phyloP scores from a whole-genome alignment of 306 rosid species.

The Ormosia semicastrata region DNA sequence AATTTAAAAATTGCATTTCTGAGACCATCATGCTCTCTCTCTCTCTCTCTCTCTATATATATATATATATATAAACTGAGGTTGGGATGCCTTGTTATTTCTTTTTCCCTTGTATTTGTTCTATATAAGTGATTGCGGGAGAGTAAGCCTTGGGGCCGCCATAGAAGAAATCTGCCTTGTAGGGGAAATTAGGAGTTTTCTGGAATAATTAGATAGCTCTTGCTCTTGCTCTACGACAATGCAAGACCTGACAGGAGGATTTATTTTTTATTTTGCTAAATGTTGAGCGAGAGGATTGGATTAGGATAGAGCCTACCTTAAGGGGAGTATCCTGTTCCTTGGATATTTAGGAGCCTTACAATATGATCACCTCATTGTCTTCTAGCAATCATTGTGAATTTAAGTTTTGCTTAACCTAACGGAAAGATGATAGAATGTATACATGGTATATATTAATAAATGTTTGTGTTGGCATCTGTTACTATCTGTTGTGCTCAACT shows the following conservation, averaged over 20 bases:
- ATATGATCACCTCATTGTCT: not conserved
- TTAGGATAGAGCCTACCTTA: not conserved
- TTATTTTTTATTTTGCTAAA: not conserved
- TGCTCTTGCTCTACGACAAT: not conserved
- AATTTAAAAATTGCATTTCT: not conserved
- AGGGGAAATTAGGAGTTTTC: not conserved
- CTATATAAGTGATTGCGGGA: not conserved
- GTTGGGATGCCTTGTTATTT: not conserved
- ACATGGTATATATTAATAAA: not conserved
- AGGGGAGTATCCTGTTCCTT: not conserved
- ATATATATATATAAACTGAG: too few relatives aligned
- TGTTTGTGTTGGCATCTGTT: constrained; percentile 1
- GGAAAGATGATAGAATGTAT: constrained; percentile 14
- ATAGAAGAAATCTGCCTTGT: not conserved
- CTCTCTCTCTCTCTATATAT: too few relatives aligned
- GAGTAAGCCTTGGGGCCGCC: not conserved
- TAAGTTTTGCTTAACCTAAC: not conserved
- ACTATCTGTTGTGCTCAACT: constrained; percentile 30
- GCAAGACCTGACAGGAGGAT: not conserved
- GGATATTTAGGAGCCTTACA: not conserved
- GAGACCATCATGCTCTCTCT: not conserved
- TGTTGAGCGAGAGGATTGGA: not conserved
- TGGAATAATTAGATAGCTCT: not conserved
- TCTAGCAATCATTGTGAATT: not conserved
- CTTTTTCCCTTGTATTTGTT: not conserved